phyloP scores from a whole-genome alignment of 768 basidiomycete genomes.

The Albatrellus ellisii region DNA sequence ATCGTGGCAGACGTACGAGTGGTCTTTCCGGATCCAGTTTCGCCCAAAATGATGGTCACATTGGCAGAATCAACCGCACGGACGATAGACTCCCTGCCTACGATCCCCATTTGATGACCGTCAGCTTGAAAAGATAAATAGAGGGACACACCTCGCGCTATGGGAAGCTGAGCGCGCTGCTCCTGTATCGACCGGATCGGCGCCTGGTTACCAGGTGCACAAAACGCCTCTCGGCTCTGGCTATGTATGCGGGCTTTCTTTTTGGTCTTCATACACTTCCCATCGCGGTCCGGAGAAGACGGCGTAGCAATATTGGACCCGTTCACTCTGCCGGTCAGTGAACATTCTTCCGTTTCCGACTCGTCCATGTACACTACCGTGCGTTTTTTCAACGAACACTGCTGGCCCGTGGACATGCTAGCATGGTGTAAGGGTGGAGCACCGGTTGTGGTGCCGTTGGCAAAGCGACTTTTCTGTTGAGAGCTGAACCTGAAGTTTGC shows the following conservation, averaged over 20 bases:
- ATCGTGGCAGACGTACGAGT: slow-evolving; percentile 57
- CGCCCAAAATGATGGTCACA: slow-evolving; percentile 82
- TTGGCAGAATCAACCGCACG: slow-evolving; percentile 65
- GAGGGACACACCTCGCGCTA: slow-evolving; percentile 48
- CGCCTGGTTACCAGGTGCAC: neutral
- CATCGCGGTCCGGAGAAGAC: too few species aligned
- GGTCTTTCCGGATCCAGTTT: slow-evolving; percentile 97
- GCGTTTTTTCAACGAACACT: slow-evolving; percentile 5
- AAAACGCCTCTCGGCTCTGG: slow-evolving; percentile 13
- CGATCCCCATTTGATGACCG: neutral
- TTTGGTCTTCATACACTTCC: slow-evolving; percentile 3
- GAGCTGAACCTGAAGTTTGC: too few species aligned
- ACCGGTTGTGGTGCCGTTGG: too few species aligned
- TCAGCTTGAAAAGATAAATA: neutral
- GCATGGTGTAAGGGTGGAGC: too few species aligned
- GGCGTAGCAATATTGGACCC: neutral
- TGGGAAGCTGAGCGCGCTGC: slow-evolving; percentile 62
- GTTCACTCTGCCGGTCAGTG: neutral
- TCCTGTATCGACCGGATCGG: slow-evolving; percentile 29
- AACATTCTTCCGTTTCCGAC: slow-evolving; percentile 1
- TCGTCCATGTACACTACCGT: slow-evolving; percentile 1
- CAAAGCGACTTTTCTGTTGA: too few species aligned
- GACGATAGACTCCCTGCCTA: slow-evolving; percentile 67
- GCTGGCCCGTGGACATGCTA: too few species aligned
- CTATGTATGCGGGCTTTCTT: neutral